Conservation (phyloP, 2,329 filamentous ascomycete species). For the Aureobasidium lini region DNA sequence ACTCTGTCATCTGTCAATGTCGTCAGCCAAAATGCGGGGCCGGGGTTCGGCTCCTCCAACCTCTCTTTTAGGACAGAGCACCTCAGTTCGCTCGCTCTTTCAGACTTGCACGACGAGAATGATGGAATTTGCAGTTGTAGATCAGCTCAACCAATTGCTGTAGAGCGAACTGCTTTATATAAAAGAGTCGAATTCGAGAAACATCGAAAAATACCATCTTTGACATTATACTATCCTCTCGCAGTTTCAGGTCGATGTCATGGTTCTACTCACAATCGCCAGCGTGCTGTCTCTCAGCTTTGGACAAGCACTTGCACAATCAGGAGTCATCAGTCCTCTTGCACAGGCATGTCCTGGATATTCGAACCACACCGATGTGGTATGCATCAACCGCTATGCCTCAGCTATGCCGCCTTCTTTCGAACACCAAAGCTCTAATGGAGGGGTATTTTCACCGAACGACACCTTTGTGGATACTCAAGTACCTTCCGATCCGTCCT, state of each 20-base stretch:
- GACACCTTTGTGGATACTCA: constrained; percentile 19
- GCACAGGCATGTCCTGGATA: constrained; percentile 15
- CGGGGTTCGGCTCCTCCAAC: not conserved
- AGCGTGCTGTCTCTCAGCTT: not conserved
- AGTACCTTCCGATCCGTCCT: constrained; percentile 26
- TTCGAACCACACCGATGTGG: constrained; percentile 14
- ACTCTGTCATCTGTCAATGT: not conserved
- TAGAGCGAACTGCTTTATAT: too few relatives aligned
- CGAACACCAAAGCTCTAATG: constrained; percentile 6
- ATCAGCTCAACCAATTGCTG: not conserved
- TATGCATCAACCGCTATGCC: constrained; percentile 19
- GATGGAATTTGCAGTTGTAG: not conserved
- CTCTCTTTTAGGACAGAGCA: not conserved
- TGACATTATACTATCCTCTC: not conserved
- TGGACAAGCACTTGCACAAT: constrained; percentile 7
- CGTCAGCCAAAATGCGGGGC: constrained; percentile 5
- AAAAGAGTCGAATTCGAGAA: too few relatives aligned
- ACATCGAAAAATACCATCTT: not conserved
- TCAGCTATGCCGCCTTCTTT: constrained; percentile 18
- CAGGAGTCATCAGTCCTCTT: constrained; percentile 12
- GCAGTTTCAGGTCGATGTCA: not conserved
- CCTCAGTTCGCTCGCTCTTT: not conserved
- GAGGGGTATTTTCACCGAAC: constrained; percentile 5
- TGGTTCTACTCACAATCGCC: not conserved
- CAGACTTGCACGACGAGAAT: too few relatives aligned